Evolutionary conservation across 2,329 filamentous ascomycete species (phyloP).

Genomic region (Didymella segeticola): DNA sequence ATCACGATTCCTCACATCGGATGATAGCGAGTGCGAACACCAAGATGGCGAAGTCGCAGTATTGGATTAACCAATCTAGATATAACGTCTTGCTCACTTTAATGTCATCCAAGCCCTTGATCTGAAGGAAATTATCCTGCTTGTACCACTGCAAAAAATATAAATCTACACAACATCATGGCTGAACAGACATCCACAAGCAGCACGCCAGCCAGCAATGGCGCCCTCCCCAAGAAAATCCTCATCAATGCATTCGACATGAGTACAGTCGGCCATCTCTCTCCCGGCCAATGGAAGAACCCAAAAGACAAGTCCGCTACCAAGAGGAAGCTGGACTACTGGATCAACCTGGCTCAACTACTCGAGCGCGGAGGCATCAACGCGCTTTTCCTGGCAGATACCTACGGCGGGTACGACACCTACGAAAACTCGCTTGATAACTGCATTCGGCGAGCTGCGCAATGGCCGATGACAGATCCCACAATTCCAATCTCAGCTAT

Average conservation of each 20-base stretch:
- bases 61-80: background rate
- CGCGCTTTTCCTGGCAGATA: constrained; percentile 70
- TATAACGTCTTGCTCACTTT: background rate
- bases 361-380: constrained; percentile 69
- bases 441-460: constrained; percentile 66
- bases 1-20: constrained; percentile 20
- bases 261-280: constrained; percentile 69
- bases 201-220: constrained; percentile 2
- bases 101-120: background rate
- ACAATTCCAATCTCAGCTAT: constrained; percentile 66
- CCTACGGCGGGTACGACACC: constrained; percentile 69
- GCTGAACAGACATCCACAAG: constrained; percentile 16
- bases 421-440: constrained; percentile 67
- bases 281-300: constrained; percentile 73
- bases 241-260: constrained; percentile 71
- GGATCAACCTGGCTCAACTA: constrained; percentile 68
- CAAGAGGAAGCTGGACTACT: constrained; percentile 67
- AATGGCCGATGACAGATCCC: constrained; percentile 71
- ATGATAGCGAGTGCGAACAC: background rate
- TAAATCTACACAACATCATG: constrained; percentile 16
- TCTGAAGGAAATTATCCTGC: background rate
- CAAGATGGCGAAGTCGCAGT: background rate
- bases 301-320: constrained; percentile 66
- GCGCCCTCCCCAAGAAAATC: constrained; percentile 56
- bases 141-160: background rate